Base-by-base conservation (phyloP, 2,329 filamentous ascomycete genomes). In the Ophiostoma tasmaniense region DNA sequence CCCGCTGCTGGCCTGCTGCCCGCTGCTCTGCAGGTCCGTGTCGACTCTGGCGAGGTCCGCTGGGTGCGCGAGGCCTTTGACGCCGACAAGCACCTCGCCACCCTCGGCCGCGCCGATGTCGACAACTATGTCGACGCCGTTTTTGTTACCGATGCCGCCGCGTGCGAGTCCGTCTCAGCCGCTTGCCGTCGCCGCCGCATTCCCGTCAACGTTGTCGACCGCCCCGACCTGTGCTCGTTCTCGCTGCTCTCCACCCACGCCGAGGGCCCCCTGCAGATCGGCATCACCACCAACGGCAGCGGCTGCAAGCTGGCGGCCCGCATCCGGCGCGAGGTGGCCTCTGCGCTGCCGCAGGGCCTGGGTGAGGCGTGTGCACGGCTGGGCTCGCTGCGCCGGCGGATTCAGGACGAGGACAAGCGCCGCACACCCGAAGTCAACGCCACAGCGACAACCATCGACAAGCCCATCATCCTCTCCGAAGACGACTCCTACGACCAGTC, bases 281-380 rank as follows among this genome's bases (percentile, higher is more conserved):
- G 95, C 71, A 90, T 99, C 70, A 98, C 95, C 2, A 98, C 95
- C 0, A 97, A 96, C 70, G 94, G 95, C 25, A 89, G 91, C 74
- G 95, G 95, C 1, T 98, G 95, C 81, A 97, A 97, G 79, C 85
- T 99, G 37, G 92, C 95, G 6, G 92, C 92, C 11, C 86, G 95
- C 33, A 92, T 99, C 74, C 87, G 93, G 20, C 86, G 95, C 69
- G 95, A 98, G 75, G 90, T 99, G 71, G 90, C 92, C 1, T 85
- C 93, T 0, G 87, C 88, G 0, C 82, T 99, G 2, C 95, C 95
- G 0, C 77, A 82, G 1, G 84, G 90, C 22, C 84, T 98, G 6
- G 95, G 95, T 6, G 78, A 79, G 25, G 92, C 94, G 0, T 93
- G 96, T 59, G 86, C 88, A 55, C 85, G 90, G 67, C 80, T 99